Evolutionary conservation across 1,139 yeast genomes (phyloP), one percentile per base, ranked within the genome.

Genomic region (Suzukiozyma palmioleophila): DNA sequence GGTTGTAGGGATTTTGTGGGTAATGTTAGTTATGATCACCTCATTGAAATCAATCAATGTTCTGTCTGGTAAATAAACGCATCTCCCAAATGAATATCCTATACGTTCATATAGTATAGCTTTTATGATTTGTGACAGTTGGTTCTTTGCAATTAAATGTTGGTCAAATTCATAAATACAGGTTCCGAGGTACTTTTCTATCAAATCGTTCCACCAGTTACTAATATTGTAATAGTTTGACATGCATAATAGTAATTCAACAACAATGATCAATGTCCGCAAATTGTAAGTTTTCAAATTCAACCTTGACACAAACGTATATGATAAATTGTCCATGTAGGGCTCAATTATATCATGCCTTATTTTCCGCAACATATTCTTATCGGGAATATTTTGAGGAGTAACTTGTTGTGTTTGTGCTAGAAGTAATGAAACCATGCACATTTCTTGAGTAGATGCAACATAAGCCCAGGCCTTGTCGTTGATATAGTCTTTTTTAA

Each of bases 391-490:
- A 12, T 30, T 18, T 10, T 45, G 41, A 39, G 34, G 53, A 45
- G 36, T 36, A 33, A 39, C 39, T 42, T 59, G 62, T 44, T 69
- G 75, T 11, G 80, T 78, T 50, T 75, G 80, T 0, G 88, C 85
- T 63, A 92, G 69, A 8, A 90, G 61, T 34, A 84, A 66, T 1
- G 95, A 81, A 1, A 83, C 71, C 1, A 89, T 84, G 48, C 88
- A 82, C 84, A 87, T 84, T 60, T 92, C 97, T 46, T 90, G 92
- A 9, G 86, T 73, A 0, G 95, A 81, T 0, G 97, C 96, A 41
- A 85, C 74, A 52, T 87, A 84, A 3, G 73, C 66, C 90, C 95
- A 87, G 1, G 95, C 89, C 59, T 83, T 84, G 51, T 85, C 95
- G 46, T 76, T 77, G 28, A 79, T 71, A 50, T 82, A 84, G 56